Evolutionary conservation across 2,329 filamentous ascomycete genomes (phyloP).

Genomic region (Leptographium lundbergii): DNA sequence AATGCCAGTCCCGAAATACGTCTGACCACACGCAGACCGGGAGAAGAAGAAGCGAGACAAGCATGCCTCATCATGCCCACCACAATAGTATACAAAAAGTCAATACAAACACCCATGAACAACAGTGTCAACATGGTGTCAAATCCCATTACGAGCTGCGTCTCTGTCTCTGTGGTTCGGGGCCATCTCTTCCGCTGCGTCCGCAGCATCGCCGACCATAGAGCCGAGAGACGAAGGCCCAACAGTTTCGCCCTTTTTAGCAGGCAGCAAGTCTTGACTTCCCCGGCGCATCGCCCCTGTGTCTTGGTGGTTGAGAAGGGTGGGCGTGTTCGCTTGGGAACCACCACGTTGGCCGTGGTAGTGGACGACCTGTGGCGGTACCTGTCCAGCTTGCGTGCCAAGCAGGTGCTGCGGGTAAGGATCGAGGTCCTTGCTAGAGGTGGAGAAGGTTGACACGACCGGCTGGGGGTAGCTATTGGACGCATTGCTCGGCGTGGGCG

Average conservation of each 20-base stretch:
- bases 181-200: constrained; percentile 15
- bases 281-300: constrained; percentile 30
- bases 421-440: constrained; percentile 56
- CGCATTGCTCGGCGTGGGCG: constrained; percentile 29
- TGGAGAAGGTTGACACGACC: constrained; percentile 56
- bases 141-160: background rate
- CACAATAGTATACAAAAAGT: background rate
- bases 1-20: constrained; percentile 1
- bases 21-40: background rate
- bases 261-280: constrained; percentile 29
- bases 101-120: background rate
- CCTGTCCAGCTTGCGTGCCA: constrained; percentile 48
- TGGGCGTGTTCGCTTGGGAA: constrained; percentile 54
- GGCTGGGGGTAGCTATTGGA: constrained; percentile 57
- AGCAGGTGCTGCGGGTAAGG: constrained; percentile 54
- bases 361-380: constrained; percentile 52
- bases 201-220: constrained; percentile 20
- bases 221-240: constrained; percentile 25
- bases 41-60: background rate
- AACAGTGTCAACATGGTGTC: background rate
- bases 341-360: constrained; percentile 57
- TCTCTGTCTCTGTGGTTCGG: background rate
- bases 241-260: constrained; percentile 25
- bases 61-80: background rate
- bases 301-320: constrained; percentile 39